phyloP scores from a whole-genome alignment of 2,329 filamentous ascomycete species.

The Fusarium sp. region DNA sequence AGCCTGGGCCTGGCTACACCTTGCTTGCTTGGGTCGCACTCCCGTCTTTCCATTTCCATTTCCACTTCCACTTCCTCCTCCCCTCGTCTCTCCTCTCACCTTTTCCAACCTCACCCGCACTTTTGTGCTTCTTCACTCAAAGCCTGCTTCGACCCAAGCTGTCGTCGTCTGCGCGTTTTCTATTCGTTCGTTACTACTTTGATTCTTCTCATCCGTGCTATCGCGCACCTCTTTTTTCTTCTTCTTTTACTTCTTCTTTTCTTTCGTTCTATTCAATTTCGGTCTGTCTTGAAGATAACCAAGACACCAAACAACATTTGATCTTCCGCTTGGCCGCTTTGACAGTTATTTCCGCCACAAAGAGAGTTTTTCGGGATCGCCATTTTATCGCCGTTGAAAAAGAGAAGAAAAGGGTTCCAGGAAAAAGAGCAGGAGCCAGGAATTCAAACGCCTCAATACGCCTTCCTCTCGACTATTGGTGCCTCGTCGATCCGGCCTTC shows the following conservation, averaged over 20 bases:
- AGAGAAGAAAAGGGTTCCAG: conserved; percentile 3
- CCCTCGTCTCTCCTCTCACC: conserved; percentile 17
- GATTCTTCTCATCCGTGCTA: conserved; percentile 28
- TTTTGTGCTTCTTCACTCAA: conserved; percentile 31
- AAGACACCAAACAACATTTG: conserved; percentile 22
- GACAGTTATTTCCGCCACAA: conserved; percentile 29
- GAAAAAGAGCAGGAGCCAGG: conserved; percentile 37
- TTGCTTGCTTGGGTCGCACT: conserved; percentile 13
- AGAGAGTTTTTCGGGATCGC: conserved; percentile 23
- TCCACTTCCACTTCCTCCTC: conserved; percentile 16
- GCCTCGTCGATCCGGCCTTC: conserved; percentile 33
- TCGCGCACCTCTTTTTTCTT: conserved; percentile 11
- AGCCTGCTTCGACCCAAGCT: conserved; percentile 44
- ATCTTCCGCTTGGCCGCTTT: conserved; percentile 34
- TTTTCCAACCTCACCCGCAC: conserved; percentile 36
- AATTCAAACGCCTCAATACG: conserved; percentile 31
- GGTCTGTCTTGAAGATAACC: conserved; percentile 38
- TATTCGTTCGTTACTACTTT: conserved; percentile 36
- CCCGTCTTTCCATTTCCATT: conserved; percentile 22
- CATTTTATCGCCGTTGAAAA: not conserved
- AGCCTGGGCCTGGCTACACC: not conserved
- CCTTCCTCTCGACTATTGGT: conserved; percentile 28
- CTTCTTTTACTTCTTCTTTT: conserved; percentile 8
- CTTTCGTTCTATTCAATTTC: conserved; percentile 17
- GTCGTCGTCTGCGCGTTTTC: conserved; percentile 47